Conservation (phyloP, 331 rosid genomes). For the Dryas integrifolia region DNA sequence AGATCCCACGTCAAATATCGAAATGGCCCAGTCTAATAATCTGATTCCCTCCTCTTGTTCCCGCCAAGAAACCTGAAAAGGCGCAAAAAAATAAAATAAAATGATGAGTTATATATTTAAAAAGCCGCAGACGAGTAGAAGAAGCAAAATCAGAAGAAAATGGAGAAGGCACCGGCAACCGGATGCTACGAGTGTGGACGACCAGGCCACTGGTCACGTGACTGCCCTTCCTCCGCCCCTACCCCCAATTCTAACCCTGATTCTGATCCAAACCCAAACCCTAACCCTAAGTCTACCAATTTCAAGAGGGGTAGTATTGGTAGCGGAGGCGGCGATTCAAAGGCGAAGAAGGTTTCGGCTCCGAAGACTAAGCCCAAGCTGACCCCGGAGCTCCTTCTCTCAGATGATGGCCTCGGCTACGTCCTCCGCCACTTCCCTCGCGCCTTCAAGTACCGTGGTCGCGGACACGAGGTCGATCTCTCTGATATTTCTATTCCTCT, state of each 20-base stretch:
- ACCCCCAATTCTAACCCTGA: constrained; percentile 25
- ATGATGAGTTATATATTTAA: no score
- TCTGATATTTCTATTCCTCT: neutral
- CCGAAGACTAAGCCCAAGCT: constrained; percentile 74
- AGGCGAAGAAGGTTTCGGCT: constrained; percentile 57
- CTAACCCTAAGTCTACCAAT: constrained; percentile 13
- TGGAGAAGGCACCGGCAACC: constrained; percentile 53
- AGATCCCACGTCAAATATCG: neutral
- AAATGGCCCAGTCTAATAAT: neutral
- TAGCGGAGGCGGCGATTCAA: constrained; percentile 17
- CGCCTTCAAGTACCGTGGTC: constrained; percentile 77
- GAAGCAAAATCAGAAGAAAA: neutral
- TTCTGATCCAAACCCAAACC: neutral
- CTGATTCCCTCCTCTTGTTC: neutral
- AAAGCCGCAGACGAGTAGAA: no score
- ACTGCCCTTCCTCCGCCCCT: constrained; percentile 59
- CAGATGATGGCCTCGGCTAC: constrained; percentile 90
- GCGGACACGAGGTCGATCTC: constrained; percentile 67
- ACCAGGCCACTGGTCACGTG: constrained; percentile 98
- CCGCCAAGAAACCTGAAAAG: constrained; percentile 14
- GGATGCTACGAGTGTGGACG: constrained; percentile 95
- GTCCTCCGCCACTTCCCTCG: constrained; percentile 91
- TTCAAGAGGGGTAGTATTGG: constrained; percentile 8
- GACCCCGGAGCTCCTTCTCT: constrained; percentile 75
- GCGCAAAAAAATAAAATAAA: neutral